phyloP scores from a whole-genome alignment of 371 early-diverging fungal genomes.

The Mucor piriformis region DNA sequence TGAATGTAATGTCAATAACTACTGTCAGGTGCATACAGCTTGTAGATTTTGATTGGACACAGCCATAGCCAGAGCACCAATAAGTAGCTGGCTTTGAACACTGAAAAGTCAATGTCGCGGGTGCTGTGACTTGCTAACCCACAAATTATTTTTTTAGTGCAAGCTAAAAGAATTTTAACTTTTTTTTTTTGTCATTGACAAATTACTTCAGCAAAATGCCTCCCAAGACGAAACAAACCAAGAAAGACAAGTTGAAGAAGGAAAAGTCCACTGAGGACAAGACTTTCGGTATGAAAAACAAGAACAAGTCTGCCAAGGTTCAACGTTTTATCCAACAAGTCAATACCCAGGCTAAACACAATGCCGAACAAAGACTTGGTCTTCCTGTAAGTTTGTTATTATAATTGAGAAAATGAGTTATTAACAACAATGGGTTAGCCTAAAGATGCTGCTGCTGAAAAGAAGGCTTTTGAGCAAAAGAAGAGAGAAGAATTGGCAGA shows the following conservation, averaged over 20 bases:
- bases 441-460: slow-evolving; percentile 27
- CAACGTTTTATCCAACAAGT: slow-evolving; percentile 90
- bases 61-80: too few relatives aligned
- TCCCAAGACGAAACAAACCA: slow-evolving; percentile 70
- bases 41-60: too few relatives aligned
- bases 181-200: neutral
- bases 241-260: slow-evolving; percentile 70
- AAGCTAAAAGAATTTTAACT: neutral
- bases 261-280: slow-evolving; percentile 93
- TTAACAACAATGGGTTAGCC: neutral
- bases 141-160: neutral
- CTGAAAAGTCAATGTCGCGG: too few relatives aligned
- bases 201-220: slow-evolving; percentile 60
- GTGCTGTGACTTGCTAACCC: neutral
- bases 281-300: slow-evolving; percentile 98
- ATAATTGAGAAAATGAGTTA: neutral
- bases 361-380: slow-evolving; percentile 17
- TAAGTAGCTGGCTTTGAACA: too few relatives aligned
- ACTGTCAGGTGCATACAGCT: too few relatives aligned
- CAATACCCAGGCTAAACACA: slow-evolving; percentile 78
- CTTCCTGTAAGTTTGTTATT: neutral
- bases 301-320: slow-evolving; percentile 90
- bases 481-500: slow-evolving; percentile 69
- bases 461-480: slow-evolving; percentile 46
- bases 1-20: too few relatives aligned